Evolutionary conservation across 176 grass and related monocot genomes (phyloP).

Genomic region (Rhynchospora breviuscula): DNA sequence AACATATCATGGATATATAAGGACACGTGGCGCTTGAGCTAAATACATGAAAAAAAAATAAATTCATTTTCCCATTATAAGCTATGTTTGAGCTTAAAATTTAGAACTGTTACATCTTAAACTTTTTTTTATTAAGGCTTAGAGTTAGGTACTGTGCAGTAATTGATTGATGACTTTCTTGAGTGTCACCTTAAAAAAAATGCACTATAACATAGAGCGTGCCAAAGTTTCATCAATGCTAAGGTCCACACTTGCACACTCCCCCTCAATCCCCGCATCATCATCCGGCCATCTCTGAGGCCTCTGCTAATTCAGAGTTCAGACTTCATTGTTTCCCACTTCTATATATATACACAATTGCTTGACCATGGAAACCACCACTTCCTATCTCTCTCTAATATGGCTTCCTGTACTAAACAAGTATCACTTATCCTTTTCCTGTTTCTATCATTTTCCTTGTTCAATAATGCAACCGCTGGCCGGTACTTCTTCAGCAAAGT

Average conservation of each 20-base stretch:
- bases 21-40: neutral
- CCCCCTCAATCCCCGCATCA: conserved; percentile 39
- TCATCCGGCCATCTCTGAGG: conserved; percentile 15
- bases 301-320: neutral
- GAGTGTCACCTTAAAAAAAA: neutral
- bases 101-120: neutral
- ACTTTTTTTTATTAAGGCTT: neutral
- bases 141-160: neutral
- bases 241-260: conserved; percentile 9
- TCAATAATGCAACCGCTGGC: neutral
- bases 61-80: neutral
- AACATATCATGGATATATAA: too few species aligned
- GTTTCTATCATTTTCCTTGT: conserved; percentile 13
- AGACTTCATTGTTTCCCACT: neutral
- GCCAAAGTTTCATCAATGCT: conserved; percentile 38
- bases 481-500: conserved; percentile 33
- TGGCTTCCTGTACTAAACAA: conserved; percentile 14
- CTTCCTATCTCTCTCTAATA: neutral
- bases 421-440: conserved; percentile 3
- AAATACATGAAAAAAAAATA: neutral
- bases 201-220: conserved; percentile 25
- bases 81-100: neutral
- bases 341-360: neutral
- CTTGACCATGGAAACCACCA: neutral
- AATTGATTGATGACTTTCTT: neutral